Evolutionary conservation across 176 grass and related monocot genomes (phyloP), one percentile per base, ranked within the genome.

Genomic region (Oryza coarctata): DNA sequence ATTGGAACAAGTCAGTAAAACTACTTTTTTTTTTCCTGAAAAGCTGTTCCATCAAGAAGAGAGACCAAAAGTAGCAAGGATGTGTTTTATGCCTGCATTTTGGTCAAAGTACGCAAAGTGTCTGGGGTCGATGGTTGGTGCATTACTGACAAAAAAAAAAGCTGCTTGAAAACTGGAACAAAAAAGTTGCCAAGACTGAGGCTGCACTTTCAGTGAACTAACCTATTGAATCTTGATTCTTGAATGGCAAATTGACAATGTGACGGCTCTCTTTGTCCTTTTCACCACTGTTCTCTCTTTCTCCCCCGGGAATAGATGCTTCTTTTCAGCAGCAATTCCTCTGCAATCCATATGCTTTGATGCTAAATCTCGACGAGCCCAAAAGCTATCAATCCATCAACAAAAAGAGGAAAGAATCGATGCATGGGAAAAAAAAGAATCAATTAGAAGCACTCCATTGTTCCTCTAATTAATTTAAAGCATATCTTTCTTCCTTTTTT

Each of bases 341-440:
- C 15, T 17, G 3, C 15, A 52, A 64, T 66, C 50, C 28, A 2
- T 49, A 55, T 61, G 60, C 84, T 23, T 32, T 63, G 76, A 65
- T 78, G 66, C 67, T 73, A 29, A 36, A 83, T 84, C 74, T 35
- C 18, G 68, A 74, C 45, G 65, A 87, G 15, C 55, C 34, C 80
- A 68, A 30, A 55, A 34, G 33, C 55, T 1, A 71, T 35, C 60
- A 69, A 4, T 61, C 60, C 69, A 4, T 61, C 64, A 12, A 41
- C 71, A 64, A 70, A 80, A 85, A 85, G 76, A 27, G 70, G 70
- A 81, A 64, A 64, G 87, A 68, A 85, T 85, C 76, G 77, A 80
- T 32, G 41, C 12, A 29, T 38, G 11, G 20, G 45, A 23, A 75
- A 74, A n/a, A n/a, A n/a, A n/a, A n/a, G n/a, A n/a, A n/a, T n/a